phyloP scores from a whole-genome alignment of 805 yeast genomes.

The Komagataella kurtzmanii region DNA sequence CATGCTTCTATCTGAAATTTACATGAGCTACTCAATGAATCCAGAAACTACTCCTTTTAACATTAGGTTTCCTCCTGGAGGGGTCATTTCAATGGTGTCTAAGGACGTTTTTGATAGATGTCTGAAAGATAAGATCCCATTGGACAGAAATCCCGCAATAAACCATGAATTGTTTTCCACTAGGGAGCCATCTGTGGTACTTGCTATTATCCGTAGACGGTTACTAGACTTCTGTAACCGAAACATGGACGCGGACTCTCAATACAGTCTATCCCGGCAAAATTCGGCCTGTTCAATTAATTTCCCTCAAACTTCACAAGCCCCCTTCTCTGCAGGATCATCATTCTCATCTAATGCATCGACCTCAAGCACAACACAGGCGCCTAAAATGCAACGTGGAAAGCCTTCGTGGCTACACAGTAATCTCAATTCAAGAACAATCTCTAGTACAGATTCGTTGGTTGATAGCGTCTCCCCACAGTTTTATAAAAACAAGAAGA shows the following conservation, averaged over 20 bases:
- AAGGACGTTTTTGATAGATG: conserved; percentile 31
- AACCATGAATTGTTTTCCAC: conserved; percentile 15
- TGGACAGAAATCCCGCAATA: conserved; percentile 12
- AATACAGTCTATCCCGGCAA: conserved; percentile 13
- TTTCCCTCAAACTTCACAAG: neutral
- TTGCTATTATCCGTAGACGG: conserved; percentile 18
- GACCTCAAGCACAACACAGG: conserved; percentile 2
- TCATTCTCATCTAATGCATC: neutral
- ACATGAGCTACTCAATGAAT: conserved; percentile 33
- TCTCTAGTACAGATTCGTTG: conserved; percentile 18
- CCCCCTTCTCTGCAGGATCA: neutral
- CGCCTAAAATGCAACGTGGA: conserved; percentile 3
- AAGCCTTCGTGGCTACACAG: conserved; percentile 22
- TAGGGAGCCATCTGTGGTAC: conserved; percentile 11
- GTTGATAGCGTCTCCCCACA: conserved; percentile 11
- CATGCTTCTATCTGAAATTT: conserved; percentile 28
- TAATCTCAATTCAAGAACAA: conserved; percentile 15
- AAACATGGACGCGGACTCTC: conserved; percentile 3
- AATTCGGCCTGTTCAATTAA: conserved; percentile 11
- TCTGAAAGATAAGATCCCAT: conserved; percentile 7
- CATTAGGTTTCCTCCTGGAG: conserved; percentile 51
- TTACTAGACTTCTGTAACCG: conserved; percentile 17
- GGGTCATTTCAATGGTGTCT: conserved; percentile 46
- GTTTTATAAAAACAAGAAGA: neutral
- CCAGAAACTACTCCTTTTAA: conserved; percentile 63